phyloP scores from a whole-genome alignment of 75 land plant species.

The Sequoia sempervirens region DNA sequence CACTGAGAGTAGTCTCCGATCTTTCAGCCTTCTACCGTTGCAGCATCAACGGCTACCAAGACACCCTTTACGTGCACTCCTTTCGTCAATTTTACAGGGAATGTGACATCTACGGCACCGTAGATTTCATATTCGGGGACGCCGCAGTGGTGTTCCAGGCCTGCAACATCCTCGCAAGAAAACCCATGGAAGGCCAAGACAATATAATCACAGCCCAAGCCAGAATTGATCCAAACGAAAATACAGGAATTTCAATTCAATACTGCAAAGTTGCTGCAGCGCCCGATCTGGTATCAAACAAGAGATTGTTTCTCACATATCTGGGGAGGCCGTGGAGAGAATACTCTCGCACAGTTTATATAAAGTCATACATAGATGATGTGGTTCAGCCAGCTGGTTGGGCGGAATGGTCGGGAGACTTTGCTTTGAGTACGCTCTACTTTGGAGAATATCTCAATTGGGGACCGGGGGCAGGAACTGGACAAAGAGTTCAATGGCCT shows the following conservation, averaged over 20 bases:
- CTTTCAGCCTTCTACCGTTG: constrained; percentile 18
- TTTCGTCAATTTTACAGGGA: constrained; percentile 21
- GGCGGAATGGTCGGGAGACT: constrained; percentile 15
- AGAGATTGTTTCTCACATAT: constrained; percentile 7
- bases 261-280: constrained; percentile 17
- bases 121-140: constrained; percentile 24
- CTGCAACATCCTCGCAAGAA: constrained; percentile 14
- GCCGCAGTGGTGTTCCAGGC: constrained; percentile 25
- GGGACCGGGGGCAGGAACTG: constrained; percentile 14
- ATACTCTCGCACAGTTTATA: constrained; percentile 16
- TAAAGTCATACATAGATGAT: constrained; percentile 1
- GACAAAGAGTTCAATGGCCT: constrained; percentile 13
- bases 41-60: constrained; percentile 21
- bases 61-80: constrained; percentile 21
- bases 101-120: constrained; percentile 24
- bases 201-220: constrained; percentile 22
- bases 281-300: background rate
- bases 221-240: constrained; percentile 7
- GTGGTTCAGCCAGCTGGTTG: constrained; percentile 19
- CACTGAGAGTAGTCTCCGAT: constrained; percentile 15
- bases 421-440: constrained; percentile 18
- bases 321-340: constrained; percentile 22
- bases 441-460: constrained; percentile 21
- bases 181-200: background rate
- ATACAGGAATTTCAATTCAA: constrained; percentile 24